Base-by-base conservation (phyloP, 176 grass and related monocot genomes). In the Areca catechu region DNA sequence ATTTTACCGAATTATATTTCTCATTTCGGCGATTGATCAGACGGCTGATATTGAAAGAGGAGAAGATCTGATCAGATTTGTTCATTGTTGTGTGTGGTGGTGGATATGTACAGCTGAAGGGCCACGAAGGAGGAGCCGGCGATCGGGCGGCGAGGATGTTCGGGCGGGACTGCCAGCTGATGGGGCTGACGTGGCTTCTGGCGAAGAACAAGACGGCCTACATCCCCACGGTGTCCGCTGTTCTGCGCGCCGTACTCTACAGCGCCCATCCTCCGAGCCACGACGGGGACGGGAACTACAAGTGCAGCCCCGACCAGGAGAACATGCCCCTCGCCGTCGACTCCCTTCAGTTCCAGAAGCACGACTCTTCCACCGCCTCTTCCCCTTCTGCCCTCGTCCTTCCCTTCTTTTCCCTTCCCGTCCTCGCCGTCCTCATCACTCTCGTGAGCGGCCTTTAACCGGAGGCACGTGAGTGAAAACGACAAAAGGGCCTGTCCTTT, bases 321-420 rank as follows among this genome's bases (percentile, higher is more conserved):
- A 89, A 99, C 87, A 99, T 99, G 94, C 94, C 94, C 22, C 77
- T 99, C 12, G 94, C 94, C 49, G 88, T 99, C 15, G 88, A 99
- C 65, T 99, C 94, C 24, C 79, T 99, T 29, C 88, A 93, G 70
- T 86, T 99, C 63, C 88, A 83, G 76, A 75, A 34, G 72, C 50
- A 54, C 58, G 34, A 43, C 1, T 58, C 24, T 52, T 23, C 17
- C n/a, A 37, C 82, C 55, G 50, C 70, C 57, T 57, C 83, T 16
- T 49, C 51, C 7, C 9, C 10, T 14, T 43, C 34, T 3, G 34
- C 34, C 34, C 34, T 12, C 10, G 34, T 43, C 7, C 14, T 37
- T 10, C 2, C 34, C 10, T 12, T 43, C 2, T 43, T 43, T 43
- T 12, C 2, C 34, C 34, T 43, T 43, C 34, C 34, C 14, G 34